Percentiles rank a stretch among this genome's conserved stretches.
phyloP scores from a whole-genome alignment of 2,329 filamentous ascomycete species.

The Aspergillus fischeri region DNA sequence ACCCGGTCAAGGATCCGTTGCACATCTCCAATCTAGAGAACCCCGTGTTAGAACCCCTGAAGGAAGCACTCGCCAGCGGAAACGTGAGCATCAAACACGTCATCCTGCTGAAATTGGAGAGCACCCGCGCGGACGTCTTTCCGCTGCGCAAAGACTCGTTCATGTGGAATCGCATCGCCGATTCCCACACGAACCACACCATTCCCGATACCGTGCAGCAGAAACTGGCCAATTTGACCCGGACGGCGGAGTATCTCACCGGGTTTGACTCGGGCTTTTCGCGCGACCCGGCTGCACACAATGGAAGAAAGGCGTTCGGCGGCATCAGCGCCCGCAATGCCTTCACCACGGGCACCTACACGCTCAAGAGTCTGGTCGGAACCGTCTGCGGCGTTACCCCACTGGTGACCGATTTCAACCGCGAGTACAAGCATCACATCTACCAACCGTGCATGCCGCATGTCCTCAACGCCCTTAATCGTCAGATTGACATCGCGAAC shows the following conservation, averaged over 20 bases:
- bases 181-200: constrained; percentile 31
- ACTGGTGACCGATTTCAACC: constrained; percentile 42
- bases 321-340: constrained; percentile 42
- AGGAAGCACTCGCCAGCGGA: constrained; percentile 23
- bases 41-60: constrained; percentile 20
- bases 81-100: constrained; percentile 42
- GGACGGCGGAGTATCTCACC: constrained; percentile 26
- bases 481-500: constrained; percentile 19
- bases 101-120: constrained; percentile 44
- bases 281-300: constrained; percentile 16
- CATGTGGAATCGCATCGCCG: constrained; percentile 32
- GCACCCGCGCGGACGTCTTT: constrained; percentile 45
- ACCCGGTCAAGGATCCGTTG: constrained; percentile 35
- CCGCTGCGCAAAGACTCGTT: constrained; percentile 40
- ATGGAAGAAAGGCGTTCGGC: constrained; percentile 28
- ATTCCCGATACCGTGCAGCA: constrained; percentile 30
- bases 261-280: constrained; percentile 23
- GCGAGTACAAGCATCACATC: constrained; percentile 39
- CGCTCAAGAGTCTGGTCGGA: constrained; percentile 42
- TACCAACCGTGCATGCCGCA: constrained; percentile 46
- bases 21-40: constrained; percentile 39
- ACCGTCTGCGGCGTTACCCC: constrained; percentile 44
- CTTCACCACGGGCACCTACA: constrained; percentile 43
- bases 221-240: constrained; percentile 25
- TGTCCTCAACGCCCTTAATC: constrained; percentile 23